These are phyloP conservation scores for Elsinoe perseae DNA, from an alignment of 2,329 filamentous ascomycete species.

Conservation along the genomic window DNA sequence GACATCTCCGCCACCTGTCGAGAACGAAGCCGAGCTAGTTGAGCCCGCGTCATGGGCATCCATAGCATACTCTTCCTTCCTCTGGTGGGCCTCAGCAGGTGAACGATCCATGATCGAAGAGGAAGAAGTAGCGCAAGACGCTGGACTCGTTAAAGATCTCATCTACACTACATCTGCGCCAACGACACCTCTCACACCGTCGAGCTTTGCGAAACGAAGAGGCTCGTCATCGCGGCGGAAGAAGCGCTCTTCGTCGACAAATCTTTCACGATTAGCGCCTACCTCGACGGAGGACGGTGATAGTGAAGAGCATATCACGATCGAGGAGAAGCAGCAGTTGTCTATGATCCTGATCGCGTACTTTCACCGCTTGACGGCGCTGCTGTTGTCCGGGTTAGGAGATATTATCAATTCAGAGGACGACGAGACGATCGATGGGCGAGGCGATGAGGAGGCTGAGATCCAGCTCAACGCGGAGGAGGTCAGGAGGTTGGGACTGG, in stretches of 20 bases:
- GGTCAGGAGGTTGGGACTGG: constrained; percentile 64
- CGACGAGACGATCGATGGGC: constrained; percentile 39
- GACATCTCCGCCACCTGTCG: constrained; percentile 13
- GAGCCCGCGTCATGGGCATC: constrained; percentile 59
- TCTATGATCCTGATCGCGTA: constrained; percentile 72
- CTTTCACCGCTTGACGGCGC: constrained; percentile 67
- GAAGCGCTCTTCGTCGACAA: constrained; percentile 10
- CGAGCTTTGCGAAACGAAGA: constrained; percentile 12
- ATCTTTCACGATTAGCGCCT: neutral
- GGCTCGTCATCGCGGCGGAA: neutral
- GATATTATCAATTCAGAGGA: constrained; percentile 47
- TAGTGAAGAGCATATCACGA: constrained; percentile 30
- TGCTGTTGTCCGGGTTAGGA: constrained; percentile 54
- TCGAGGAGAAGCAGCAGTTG: constrained; percentile 37
- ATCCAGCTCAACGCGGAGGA: constrained; percentile 53
- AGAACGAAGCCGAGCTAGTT: constrained; percentile 34
- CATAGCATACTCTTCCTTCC: constrained; percentile 72
- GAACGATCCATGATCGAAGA: constrained; percentile 54
- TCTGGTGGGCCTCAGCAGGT: constrained; percentile 84
- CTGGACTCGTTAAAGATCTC: constrained; percentile 37
- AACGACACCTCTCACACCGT: constrained; percentile 17
- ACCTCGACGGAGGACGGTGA: constrained; percentile 41
- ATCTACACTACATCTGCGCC: constrained; percentile 22
- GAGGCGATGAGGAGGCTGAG: constrained; percentile 31
- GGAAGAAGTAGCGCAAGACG: constrained; percentile 47